Evolutionary conservation across 805 yeast species (phyloP), one percentile per base, ranked within the genome.

Genomic region (Torulaspora quercuum): DNA sequence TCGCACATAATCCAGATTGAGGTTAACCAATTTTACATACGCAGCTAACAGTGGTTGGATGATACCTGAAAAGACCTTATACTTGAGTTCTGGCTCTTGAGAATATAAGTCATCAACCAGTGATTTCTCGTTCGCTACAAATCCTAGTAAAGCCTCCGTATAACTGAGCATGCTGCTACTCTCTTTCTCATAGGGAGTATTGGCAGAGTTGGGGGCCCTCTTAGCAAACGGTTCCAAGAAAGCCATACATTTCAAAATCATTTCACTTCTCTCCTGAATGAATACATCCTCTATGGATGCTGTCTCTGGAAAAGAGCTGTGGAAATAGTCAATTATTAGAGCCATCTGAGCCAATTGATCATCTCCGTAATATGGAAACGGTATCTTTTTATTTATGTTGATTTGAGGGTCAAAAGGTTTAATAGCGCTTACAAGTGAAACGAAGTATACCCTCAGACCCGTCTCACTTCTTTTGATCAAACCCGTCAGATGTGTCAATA

Each of bases 151-250:
- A 2, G 78, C 80, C 27, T 70, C 73, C 7, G 76, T 69, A 53
- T 76, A 80, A 28, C 59, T 58, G 7, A 62, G 63, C 21, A 82
- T 69, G 6, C 86, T 82, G 57, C 72, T 77, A 33, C 73, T 70
- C 3, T 79, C 85, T 54, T 69, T 75, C 53, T 74, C 79, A 57
- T 74, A 83, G 1, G 76, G 82, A 7, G 64, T 68, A 41, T 64
- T 70, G 26, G 55, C 60, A 17, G 59, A 57, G 42, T 47, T 53
- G 29, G 60, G 59, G 18, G 55, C 52, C 25, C 69, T 68, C 46
- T 64, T 64, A 12, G 75, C 72, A 35, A 67, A 66, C 1, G 73
- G 67, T 30, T 71, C 77, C 25, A 72, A 43, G 8, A 67, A 65
- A 5, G 65, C 69, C 56, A 80, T 57, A 27, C 67, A 63, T 18